Evolutionary conservation across 2,329 filamentous ascomycete genomes (phyloP), one percentile per base, ranked within the genome.

Genomic region (Botrytis medusae): DNA sequence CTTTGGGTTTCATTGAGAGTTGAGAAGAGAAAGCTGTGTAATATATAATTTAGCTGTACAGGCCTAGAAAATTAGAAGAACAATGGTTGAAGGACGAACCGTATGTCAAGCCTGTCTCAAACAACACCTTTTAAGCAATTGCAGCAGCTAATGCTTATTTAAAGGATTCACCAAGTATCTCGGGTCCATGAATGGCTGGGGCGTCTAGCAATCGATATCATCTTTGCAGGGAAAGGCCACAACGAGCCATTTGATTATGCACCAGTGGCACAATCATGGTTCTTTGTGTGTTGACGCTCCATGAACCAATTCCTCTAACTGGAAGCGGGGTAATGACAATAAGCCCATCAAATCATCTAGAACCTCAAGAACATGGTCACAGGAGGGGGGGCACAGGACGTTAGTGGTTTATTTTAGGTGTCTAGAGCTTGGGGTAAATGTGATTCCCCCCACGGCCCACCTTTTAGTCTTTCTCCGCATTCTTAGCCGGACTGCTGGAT

Each of bases 401-500:
- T 40, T 51, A 34, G 37, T 40, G 64, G 34, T 42, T 34, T 25
- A 67, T 25, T 57, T 68, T 20, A 37, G 20, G 22, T 25, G 29
- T 34, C 18, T 20, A 12, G 34, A 32, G 12, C 48, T 68, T 57
- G 25, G 37, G 48, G 65, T n/a, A 42, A 68, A 32, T 54, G 34
- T 29, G 46, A 7, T 37, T 57, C 25, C 48, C 65, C 46, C 46
- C 46, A 54, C 64, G 64, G 9, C 6, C 65, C 48, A 57, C 10
- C 34, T 32, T 67, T 42, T 57, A 54, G 34, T 57, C 25, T 16
- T 68, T 69, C 65, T 69, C 65, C 65, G 48, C 65, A 57, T 32
- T 29, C 51, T 29, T 20, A 57, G 29, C 34, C 65, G 65, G 48
- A 69, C 25, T 32, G 29, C 48, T n/a, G 48, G 65, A 68, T 57